Evolutionary conservation across 306 rosid genomes (phyloP), one percentile per base, ranked within the genome.

Genomic region (Delonix regia): DNA sequence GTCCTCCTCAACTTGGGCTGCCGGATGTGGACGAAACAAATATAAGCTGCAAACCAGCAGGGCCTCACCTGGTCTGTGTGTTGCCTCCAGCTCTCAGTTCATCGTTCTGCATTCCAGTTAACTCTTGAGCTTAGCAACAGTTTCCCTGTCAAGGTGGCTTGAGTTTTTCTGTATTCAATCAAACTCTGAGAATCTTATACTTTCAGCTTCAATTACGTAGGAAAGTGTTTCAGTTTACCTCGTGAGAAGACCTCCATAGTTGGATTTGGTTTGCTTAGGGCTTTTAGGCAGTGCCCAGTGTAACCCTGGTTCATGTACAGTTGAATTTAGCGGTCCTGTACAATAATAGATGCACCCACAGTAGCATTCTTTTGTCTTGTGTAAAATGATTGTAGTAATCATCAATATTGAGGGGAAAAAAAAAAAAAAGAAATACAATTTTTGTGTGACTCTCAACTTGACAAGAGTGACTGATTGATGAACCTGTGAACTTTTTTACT

Each of bases 21-120:
- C 99, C 98, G 36, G 92, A 93, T 49, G 85, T 96, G 7, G 97
- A 87, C 7, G 94, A 91, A 53, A 79, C 90, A 51, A 87, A 89
- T 83, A 85, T 95, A 83, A 96, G 92, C 78, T 89, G 93, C 86
- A 96, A 88, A 82, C 99, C 98, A 27, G 90, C 98, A 7, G 96
- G 97, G 60, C 99, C 99, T 49, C 98, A 96, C 77, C 89, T 96
- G 80, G 90, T 96, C 45, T 93, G 99, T 75, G 96, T 96, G 55
- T 90, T 96, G 87, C 99, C 99, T 49, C 96, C 99, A 0, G 77
- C 86, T 48, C 94, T 96, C 76, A 93, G 98, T 84, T 93, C 99
- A 42, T 93, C 99, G 69, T 93, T 87, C 83, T 93, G 97, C 76
- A 84, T 96, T 83, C 94, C 98, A 9, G 97, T 94, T 85, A 88